These are phyloP conservation scores for Neltuma alba DNA, from an alignment of 306 rosid species.

Conservation along the genomic window DNA sequence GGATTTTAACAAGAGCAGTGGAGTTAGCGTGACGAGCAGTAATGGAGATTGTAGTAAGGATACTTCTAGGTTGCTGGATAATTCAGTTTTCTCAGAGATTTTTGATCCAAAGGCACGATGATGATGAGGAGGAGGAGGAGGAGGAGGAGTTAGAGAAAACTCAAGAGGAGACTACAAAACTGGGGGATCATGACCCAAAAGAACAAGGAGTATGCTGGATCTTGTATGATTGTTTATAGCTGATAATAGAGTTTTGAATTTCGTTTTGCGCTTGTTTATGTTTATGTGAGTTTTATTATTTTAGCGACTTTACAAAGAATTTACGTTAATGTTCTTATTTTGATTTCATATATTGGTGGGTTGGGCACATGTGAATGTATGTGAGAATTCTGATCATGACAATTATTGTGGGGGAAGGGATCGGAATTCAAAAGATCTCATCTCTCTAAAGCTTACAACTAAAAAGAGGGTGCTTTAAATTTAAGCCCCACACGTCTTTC, in stretches of 20 bases:
- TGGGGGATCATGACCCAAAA: not conserved
- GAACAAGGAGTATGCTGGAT: not conserved
- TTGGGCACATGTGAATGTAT: too few relatives aligned
- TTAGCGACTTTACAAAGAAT: too few relatives aligned
- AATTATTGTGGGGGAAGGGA: too few relatives aligned
- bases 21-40: not conserved
- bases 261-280: not conserved
- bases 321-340: too few relatives aligned
- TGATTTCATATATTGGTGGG: too few relatives aligned
- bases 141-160: not conserved
- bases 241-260: not conserved
- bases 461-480: too few relatives aligned
- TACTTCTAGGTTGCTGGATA: not conserved
- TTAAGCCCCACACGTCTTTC: too few relatives aligned
- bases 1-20: not conserved
- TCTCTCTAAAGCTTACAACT: too few relatives aligned
- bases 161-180: not conserved
- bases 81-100: constrained; percentile 14
- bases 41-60: not conserved
- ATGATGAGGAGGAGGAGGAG: not conserved
- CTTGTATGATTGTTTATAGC: not conserved
- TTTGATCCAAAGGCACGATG: constrained; percentile 2
- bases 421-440: too few relatives aligned
- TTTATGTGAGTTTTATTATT: not conserved
- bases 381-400: too few relatives aligned